Percentiles rank a stretch among this genome's conserved stretches.
Evolutionary conservation across 768 basidiomycete genomes (phyloP).

Genomic region (Calvatia gigantea): DNA sequence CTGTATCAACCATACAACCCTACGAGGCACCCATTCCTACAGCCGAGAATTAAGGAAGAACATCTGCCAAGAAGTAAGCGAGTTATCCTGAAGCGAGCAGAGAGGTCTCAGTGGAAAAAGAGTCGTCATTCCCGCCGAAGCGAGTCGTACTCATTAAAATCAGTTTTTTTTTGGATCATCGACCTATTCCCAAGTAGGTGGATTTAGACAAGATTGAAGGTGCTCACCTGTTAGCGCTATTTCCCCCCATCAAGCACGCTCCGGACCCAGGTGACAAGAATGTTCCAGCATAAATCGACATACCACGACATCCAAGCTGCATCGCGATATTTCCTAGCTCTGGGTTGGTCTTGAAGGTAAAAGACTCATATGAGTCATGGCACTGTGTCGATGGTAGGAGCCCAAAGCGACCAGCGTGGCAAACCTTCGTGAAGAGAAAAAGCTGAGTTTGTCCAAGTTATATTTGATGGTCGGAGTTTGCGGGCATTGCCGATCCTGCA

Average conservation of each 20-base stretch:
- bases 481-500: neutral
- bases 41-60: neutral
- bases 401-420: slow-evolving; percentile 45
- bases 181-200: slow-evolving; percentile 22
- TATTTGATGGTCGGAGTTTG: slow-evolving; percentile 16
- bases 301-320: slow-evolving; percentile 34
- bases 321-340: slow-evolving; percentile 47
- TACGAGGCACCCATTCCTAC: neutral
- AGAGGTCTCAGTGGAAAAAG: slow-evolving; percentile 33
- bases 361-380: slow-evolving; percentile 36
- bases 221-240: slow-evolving; percentile 22
- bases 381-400: slow-evolving; percentile 44
- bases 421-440: slow-evolving; percentile 32
- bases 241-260: neutral
- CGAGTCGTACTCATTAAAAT: slow-evolving; percentile 51
- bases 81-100: neutral
- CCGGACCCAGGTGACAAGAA: slow-evolving; percentile 10
- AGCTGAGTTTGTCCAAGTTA: slow-evolving; percentile 10
- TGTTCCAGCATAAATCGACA: slow-evolving; percentile 46
- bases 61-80: neutral
- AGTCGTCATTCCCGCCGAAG: slow-evolving; percentile 31
- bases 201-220: slow-evolving; percentile 11
- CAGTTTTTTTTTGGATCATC: slow-evolving; percentile 44
- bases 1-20: neutral
- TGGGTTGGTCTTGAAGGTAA: slow-evolving; percentile 41